Percentiles rank a stretch among this genome's conserved stretches.
These are phyloP conservation scores for Phycomyces nitens DNA, from an alignment of 192 early-diverging fungal species.

Conservation along the genomic window DNA sequence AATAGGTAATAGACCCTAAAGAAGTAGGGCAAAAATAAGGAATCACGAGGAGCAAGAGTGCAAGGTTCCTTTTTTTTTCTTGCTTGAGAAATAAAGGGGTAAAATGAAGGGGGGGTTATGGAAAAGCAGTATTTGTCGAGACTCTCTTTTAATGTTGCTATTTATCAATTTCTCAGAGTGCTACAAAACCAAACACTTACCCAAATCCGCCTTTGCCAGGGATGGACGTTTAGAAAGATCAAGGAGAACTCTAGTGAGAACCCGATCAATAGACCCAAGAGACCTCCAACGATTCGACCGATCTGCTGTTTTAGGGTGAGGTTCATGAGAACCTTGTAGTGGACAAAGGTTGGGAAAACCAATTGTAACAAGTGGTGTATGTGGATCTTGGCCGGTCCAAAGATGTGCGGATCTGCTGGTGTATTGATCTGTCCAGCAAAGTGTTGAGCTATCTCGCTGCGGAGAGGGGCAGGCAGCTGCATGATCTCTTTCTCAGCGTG, in stretches of 20 bases:
- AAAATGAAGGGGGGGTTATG: not conserved
- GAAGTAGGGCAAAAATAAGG: constrained; percentile 2
- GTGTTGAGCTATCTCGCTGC: constrained; percentile 20
- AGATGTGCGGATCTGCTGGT: constrained; percentile 44
- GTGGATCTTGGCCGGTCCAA: constrained; percentile 49
- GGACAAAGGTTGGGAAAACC: constrained; percentile 50
- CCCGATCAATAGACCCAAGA: constrained; percentile 49
- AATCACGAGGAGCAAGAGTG: constrained; percentile 4
- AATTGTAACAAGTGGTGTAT: constrained; percentile 47
- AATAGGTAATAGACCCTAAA: constrained; percentile 36
- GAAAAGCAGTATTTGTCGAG: not conserved
- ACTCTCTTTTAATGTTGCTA: too few relatives aligned
- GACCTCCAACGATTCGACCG: constrained; percentile 38
- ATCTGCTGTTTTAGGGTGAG: constrained; percentile 46
- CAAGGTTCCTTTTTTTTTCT: too few relatives aligned
- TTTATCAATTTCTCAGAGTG: too few relatives aligned
- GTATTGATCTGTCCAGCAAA: constrained; percentile 18
- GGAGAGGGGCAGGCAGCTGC: constrained; percentile 37
- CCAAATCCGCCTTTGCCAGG: constrained; percentile 49
- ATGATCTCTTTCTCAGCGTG: constrained; percentile 47
- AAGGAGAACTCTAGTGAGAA: constrained; percentile 49
- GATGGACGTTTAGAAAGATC: constrained; percentile 50
- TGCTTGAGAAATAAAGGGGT: not conserved
- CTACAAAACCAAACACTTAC: constrained; percentile 29
- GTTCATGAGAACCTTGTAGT: constrained; percentile 50